A percentile compares a stretch with the other conserved stretches of the same genome.
Evolutionary conservation across 164 flowering plant genomes (phyloP).

Genomic region (Sedum album): DNA sequence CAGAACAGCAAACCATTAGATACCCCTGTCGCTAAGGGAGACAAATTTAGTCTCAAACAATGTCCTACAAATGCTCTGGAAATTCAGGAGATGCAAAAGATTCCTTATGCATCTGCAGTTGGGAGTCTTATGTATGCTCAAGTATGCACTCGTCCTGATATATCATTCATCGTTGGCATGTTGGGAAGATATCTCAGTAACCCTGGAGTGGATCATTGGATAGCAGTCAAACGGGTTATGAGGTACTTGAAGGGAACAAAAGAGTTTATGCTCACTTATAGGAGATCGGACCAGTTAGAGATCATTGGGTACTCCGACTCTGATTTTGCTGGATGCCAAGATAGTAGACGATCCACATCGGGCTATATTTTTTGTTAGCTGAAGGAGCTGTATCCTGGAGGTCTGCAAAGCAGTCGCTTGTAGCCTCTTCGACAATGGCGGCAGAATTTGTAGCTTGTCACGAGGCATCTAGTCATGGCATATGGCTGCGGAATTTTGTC

Average conservation of each 20-base stretch:
- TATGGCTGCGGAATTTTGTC: slow-evolving; percentile 8
- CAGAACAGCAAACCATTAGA: not conserved
- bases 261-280: not conserved
- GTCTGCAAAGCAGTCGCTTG: not conserved
- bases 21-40: no score
- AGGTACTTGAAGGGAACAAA: not conserved
- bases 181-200: not conserved
- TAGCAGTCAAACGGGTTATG: not conserved
- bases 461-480: slow-evolving; percentile 6
- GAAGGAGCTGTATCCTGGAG: slow-evolving; percentile 3
- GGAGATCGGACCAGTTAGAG: not conserved
- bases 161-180: not conserved
- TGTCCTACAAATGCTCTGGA: not conserved
- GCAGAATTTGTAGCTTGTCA: slow-evolving; percentile 1
- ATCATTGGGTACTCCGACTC: slow-evolving; percentile 1
- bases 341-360: not conserved
- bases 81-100: not conserved
- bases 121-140: slow-evolving; percentile 9
- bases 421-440: slow-evolving; percentile 1
- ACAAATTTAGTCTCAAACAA: not conserved
- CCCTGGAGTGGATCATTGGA: not conserved
- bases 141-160: slow-evolving; percentile 1
- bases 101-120: no score
- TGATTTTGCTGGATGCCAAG: slow-evolving; percentile 1
- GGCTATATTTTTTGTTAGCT: not conserved